Conservation (phyloP, 2,329 filamentous ascomycete genomes). For the Trichophyton verrucosum region DNA sequence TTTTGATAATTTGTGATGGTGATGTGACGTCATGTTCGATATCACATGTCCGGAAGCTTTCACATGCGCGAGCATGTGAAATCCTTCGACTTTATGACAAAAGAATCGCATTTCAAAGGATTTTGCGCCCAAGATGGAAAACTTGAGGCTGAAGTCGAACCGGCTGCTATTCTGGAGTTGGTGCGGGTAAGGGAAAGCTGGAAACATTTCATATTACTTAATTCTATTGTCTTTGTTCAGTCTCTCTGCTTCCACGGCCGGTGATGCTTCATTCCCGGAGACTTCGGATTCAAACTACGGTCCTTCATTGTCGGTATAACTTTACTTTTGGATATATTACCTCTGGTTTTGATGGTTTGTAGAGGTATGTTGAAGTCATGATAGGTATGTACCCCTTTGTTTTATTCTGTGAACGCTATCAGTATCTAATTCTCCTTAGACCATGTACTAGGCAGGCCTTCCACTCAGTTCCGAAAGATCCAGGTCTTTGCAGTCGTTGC, state of each 20-base stretch:
- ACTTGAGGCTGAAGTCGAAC: neutral
- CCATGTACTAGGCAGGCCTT: conserved; percentile 83
- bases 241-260: neutral
- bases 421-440: conserved; percentile 38
- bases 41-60: neutral
- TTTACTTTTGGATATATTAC: neutral
- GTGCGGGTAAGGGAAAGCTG: neutral
- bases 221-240: neutral
- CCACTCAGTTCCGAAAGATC: conserved; percentile 78
- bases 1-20: neutral
- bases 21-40: neutral
- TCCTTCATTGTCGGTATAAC: neutral
- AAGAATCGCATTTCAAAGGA: neutral
- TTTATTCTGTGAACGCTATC: neutral
- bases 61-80: conserved; percentile 3
- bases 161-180: neutral
- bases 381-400: neutral
- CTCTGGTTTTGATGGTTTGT: neutral
- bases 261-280: neutral
- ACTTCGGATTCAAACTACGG: neutral
- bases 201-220: neutral
- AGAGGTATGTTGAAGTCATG: neutral
- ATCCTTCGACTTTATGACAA: neutral
- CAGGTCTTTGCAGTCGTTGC: conserved; percentile 84
- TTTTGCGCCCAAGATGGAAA: neutral